Evolutionary conservation across 768 basidiomycete species (phyloP).

Genomic region (Mycena leptocephala): DNA sequence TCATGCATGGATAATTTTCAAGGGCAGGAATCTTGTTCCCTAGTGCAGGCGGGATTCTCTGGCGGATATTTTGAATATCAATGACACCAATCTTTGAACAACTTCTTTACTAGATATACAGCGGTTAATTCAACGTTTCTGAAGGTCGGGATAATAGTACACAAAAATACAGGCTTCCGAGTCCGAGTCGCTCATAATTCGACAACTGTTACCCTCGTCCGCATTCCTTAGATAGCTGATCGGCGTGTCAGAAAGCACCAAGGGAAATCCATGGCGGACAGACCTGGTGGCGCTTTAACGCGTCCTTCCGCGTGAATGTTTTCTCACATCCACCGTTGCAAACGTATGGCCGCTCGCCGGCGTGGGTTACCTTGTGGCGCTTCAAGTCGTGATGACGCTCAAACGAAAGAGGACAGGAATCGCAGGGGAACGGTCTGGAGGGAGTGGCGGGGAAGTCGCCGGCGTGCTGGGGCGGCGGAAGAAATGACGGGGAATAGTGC

Average conservation of each 20-base stretch:
- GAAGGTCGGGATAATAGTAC: background rate
- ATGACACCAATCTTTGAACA: no score
- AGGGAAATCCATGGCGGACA: slow-evolving; percentile 33
- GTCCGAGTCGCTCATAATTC: background rate
- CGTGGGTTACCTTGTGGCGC: slow-evolving; percentile 87
- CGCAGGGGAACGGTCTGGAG: slow-evolving; percentile 75
- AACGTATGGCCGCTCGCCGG: slow-evolving; percentile 86
- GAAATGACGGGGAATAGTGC: background rate
- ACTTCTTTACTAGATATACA: no score
- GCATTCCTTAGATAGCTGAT: slow-evolving; percentile 32
- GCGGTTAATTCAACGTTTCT: no score
- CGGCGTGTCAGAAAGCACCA: background rate
- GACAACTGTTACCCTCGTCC: background rate
- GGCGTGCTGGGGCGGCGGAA: slow-evolving; percentile 18
- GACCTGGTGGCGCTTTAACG: slow-evolving; percentile 89
- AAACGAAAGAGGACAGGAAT: slow-evolving; percentile 85
- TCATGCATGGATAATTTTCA: no score
- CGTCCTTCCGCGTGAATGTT: slow-evolving; percentile 91
- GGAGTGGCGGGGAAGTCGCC: slow-evolving; percentile 71
- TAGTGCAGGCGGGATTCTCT: no score
- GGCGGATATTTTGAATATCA: no score
- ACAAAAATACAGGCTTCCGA: background rate
- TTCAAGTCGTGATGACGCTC: slow-evolving; percentile 91
- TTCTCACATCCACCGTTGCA: slow-evolving; percentile 91
- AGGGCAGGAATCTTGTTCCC: no score